phyloP scores from a whole-genome alignment of 371 early-diverging fungal species.

The Lichtheimia corymbifera region DNA sequence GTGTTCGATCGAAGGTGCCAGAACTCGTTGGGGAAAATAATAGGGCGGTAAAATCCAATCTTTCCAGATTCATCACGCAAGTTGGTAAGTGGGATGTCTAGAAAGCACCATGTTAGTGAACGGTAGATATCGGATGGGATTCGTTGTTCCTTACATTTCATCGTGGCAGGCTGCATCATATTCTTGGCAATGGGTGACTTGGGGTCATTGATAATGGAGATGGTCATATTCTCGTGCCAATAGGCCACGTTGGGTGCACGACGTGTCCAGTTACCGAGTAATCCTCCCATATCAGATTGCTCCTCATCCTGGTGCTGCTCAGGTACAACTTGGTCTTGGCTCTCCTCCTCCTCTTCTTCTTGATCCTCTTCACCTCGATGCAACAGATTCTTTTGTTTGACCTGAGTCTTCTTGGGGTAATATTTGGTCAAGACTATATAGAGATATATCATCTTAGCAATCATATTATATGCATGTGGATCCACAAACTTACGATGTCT shows the following conservation, averaged over 20 bases:
- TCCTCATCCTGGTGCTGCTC: constrained; percentile 27
- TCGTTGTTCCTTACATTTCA: constrained; percentile 39
- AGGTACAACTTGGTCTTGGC: constrained; percentile 1
- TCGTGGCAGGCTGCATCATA: constrained; percentile 53
- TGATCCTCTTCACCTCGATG: constrained; percentile 45
- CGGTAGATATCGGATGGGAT: neutral
- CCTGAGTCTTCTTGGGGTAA: constrained; percentile 59
- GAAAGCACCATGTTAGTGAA: neutral
- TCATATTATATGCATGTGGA: no score
- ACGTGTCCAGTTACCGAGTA: constrained; percentile 35
- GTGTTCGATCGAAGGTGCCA: constrained; percentile 82
- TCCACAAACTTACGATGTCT: constrained; percentile 51
- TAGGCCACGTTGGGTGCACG: constrained; percentile 70
- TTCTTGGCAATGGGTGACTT: constrained; percentile 44
- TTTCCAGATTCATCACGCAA: constrained; percentile 37
- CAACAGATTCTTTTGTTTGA: constrained; percentile 74
- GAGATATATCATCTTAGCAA: neutral
- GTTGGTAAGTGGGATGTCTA: constrained; percentile 54
- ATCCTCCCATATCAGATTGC: constrained; percentile 15
- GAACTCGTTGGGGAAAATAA: constrained; percentile 83
- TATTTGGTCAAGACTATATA: constrained; percentile 69
- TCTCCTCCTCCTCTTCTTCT: constrained; percentile 15
- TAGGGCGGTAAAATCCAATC: constrained; percentile 68
- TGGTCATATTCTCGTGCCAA: constrained; percentile 86
- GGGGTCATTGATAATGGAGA: constrained; percentile 62